Conservation (phyloP, 108 stramenopile species). For the Mayamaea pseudoterrestris region DNA sequence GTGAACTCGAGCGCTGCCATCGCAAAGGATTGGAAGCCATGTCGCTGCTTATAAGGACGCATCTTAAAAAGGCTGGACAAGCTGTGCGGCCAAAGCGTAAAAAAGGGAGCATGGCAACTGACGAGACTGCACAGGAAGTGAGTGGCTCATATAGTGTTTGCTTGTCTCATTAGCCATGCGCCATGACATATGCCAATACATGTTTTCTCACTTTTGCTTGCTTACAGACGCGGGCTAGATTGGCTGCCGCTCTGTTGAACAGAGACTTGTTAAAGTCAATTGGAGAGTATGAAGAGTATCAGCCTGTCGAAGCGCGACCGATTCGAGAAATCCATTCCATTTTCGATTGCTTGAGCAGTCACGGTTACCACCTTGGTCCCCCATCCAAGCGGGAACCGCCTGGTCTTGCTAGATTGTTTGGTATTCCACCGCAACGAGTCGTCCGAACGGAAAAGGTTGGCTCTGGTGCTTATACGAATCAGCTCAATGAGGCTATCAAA, state of each 20-base stretch:
- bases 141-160: background rate
- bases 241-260: constrained; percentile 67
- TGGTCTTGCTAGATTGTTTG: constrained; percentile 25
- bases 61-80: constrained; percentile 54
- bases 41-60: constrained; percentile 51
- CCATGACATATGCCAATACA: no score
- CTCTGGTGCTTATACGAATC: constrained; percentile 47
- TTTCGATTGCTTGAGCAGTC: constrained; percentile 69
- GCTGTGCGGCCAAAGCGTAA: constrained; percentile 58
- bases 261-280: constrained; percentile 73
- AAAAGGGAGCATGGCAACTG: constrained; percentile 29
- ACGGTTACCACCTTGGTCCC: constrained; percentile 33
- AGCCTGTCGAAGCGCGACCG: constrained; percentile 62
- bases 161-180: background rate
- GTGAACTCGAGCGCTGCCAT: constrained; percentile 56
- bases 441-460: constrained; percentile 78
- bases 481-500: constrained; percentile 26
- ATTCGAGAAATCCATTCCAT: constrained; percentile 73
- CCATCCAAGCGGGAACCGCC: constrained; percentile 33
- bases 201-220: background rate
- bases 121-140: constrained; percentile 58
- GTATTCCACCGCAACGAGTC: constrained; percentile 43
- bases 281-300: constrained; percentile 79
- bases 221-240: constrained; percentile 44
- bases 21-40: constrained; percentile 62